A percentile compares a stretch with the other conserved stretches of the same genome.
Conservation (phyloP, 257 asterid genomes). For the Thymus quinquecostatus region DNA sequence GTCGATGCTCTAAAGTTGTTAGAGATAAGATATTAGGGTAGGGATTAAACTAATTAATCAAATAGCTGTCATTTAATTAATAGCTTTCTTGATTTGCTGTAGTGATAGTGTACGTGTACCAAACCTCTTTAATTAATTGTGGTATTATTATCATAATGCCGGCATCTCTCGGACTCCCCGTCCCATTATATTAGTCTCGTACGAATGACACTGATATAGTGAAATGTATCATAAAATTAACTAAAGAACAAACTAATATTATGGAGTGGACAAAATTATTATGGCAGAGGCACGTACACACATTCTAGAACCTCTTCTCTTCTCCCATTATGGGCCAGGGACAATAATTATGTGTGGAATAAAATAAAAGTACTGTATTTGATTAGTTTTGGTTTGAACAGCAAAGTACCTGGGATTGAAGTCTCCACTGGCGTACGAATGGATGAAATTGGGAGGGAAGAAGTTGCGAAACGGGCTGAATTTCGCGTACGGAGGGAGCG, state of each 20-base stretch:
- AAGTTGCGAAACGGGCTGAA: slow-evolving; percentile 62
- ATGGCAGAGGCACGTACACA: neutral
- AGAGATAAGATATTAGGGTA: slow-evolving; percentile 17
- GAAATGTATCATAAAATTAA: too few species aligned
- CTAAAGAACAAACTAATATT: too few species aligned
- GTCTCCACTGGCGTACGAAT: slow-evolving; percentile 68
- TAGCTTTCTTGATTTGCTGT: neutral
- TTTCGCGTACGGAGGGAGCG: slow-evolving; percentile 95
- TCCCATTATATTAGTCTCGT: too few species aligned
- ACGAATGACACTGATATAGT: too few species aligned
- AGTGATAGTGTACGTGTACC: neutral
- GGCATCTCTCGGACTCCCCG: neutral
- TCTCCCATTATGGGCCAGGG: too few species aligned
- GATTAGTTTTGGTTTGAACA: slow-evolving; percentile 31
- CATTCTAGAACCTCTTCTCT: neutral
- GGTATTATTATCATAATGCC: too few species aligned
- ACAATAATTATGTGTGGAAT: too few species aligned
- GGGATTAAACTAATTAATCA: neutral
- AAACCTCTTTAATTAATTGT: slow-evolving; percentile 8
- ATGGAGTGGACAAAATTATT: too few species aligned
- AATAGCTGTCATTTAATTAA: slow-evolving; percentile 4
- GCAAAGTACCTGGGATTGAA: slow-evolving; percentile 74
- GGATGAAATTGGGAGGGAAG: slow-evolving; percentile 57
- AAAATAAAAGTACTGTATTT: neutral
- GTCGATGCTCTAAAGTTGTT: slow-evolving; percentile 20